Conservation (phyloP, 345 rosid species). For the Heritiera fomes region DNA sequence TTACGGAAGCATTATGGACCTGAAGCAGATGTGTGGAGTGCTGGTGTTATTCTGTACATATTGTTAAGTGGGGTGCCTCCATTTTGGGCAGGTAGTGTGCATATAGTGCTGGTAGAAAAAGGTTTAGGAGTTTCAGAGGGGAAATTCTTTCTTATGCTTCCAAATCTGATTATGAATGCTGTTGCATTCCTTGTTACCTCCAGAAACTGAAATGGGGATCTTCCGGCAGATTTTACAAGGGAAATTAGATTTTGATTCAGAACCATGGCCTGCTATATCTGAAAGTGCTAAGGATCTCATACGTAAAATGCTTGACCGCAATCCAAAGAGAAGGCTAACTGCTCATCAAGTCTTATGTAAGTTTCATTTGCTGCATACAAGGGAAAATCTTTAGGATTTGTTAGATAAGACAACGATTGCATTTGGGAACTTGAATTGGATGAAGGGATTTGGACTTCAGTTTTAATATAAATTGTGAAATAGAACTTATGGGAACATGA, state of each 20-base stretch:
- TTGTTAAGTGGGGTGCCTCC: slow-evolving; percentile 77
- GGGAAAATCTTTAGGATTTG: not conserved
- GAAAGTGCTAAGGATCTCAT: slow-evolving; percentile 77
- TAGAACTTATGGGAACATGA: not conserved
- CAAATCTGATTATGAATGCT: not conserved
- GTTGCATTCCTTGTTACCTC: slow-evolving; percentile 21
- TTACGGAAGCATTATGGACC: slow-evolving; percentile 69
- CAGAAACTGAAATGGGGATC: slow-evolving; percentile 77
- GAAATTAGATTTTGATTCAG: slow-evolving; percentile 57
- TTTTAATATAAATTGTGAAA: not conserved
- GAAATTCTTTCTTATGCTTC: slow-evolving; percentile 6
- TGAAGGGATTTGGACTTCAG: not conserved
- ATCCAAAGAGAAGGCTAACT: slow-evolving; percentile 62
- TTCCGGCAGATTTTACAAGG: slow-evolving; percentile 70
- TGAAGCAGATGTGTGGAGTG: slow-evolving; percentile 84
- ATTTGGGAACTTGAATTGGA: not conserved
- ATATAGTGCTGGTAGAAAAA: slow-evolving; percentile 16
- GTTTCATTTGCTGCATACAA: slow-evolving; percentile 21
- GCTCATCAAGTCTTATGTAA: slow-evolving; percentile 82
- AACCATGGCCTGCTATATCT: slow-evolving; percentile 80
- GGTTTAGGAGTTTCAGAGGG: not conserved
- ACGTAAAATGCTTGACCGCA: slow-evolving; percentile 61
- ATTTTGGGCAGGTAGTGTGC: slow-evolving; percentile 69
- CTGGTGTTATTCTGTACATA: slow-evolving; percentile 75
- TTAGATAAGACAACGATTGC: not conserved